A percentile compares a stretch with the other conserved stretches of the same genome.
phyloP scores from a whole-genome alignment of 768 basidiomycete species.

The Collybia sp. region DNA sequence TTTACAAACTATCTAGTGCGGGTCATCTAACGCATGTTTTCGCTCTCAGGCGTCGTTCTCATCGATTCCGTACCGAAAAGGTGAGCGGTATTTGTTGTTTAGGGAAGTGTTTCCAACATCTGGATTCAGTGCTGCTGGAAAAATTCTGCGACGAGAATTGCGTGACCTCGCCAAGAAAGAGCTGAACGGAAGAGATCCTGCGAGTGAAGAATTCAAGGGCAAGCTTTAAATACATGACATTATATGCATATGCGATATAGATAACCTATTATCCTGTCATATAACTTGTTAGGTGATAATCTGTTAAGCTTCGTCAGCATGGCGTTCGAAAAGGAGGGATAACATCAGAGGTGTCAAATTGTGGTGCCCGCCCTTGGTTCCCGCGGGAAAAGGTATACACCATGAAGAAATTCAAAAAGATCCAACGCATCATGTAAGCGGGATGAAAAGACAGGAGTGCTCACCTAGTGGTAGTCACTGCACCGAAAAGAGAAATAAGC shows the following conservation, averaged over 20 bases:
- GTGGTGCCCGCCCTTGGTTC: conserved; percentile 63
- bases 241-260: not conserved
- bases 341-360: conserved; percentile 56
- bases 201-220: conserved; percentile 22
- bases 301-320: not conserved
- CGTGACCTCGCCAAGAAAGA: conserved; percentile 65
- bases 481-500: conserved; percentile 16
- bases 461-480: not conserved
- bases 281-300: not conserved
- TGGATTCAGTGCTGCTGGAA: conserved; percentile 67
- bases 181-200: conserved; percentile 32
- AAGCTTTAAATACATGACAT: conserved; percentile 23
- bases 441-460: conserved; percentile 1
- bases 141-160: conserved; percentile 79
- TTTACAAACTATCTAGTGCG: not conserved
- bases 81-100: conserved; percentile 25
- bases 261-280: not conserved
- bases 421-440: conserved; percentile 50
- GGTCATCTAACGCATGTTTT: too few relatives aligned
- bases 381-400: conserved; percentile 56
- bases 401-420: conserved; percentile 88
- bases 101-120: not conserved
- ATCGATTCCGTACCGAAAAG: conserved; percentile 68
- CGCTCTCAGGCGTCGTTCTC: conserved; percentile 55
- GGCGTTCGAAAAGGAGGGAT: not conserved